These are phyloP conservation scores for Pulicaria dysenterica DNA, from an alignment of 129 eudicot species.

Conservation along the genomic window DNA sequence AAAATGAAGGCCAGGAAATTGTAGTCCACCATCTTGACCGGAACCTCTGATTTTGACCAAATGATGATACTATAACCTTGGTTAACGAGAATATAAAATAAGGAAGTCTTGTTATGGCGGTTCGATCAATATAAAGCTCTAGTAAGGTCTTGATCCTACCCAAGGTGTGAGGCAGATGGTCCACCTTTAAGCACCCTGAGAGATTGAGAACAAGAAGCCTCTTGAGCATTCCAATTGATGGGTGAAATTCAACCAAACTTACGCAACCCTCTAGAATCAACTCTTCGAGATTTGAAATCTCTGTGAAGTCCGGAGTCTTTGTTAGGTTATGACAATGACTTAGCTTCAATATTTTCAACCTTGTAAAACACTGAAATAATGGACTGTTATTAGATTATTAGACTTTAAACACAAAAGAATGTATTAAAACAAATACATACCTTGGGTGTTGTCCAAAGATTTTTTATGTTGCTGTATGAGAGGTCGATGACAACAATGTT, in stretches of 20 bases:
- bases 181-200: slow-evolving; percentile 17
- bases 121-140: slow-evolving; percentile 1
- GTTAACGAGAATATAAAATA: neutral
- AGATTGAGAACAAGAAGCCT: slow-evolving; percentile 12
- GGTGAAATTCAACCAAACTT: slow-evolving; percentile 13
- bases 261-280: slow-evolving; percentile 18
- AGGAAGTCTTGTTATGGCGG: slow-evolving; percentile 6
- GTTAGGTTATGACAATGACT: slow-evolving; percentile 1
- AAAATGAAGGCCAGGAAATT: neutral
- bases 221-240: slow-evolving; percentile 18
- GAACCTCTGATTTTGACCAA: neutral
- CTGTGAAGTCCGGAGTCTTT: slow-evolving; percentile 8
- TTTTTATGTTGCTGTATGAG: slow-evolving; percentile 6
- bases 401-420: too few species aligned
- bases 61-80: neutral
- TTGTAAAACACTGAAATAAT: neutral
- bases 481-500: neutral
- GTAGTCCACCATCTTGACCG: neutral
- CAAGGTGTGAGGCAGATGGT: neutral
- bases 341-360: neutral
- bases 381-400: neutral
- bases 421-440: too few species aligned
- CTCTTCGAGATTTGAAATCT: slow-evolving; percentile 10
- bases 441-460: neutral
- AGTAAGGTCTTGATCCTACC: neutral